phyloP scores from a whole-genome alignment of 2,329 filamentous ascomycete species.

The Calonectria montana region DNA sequence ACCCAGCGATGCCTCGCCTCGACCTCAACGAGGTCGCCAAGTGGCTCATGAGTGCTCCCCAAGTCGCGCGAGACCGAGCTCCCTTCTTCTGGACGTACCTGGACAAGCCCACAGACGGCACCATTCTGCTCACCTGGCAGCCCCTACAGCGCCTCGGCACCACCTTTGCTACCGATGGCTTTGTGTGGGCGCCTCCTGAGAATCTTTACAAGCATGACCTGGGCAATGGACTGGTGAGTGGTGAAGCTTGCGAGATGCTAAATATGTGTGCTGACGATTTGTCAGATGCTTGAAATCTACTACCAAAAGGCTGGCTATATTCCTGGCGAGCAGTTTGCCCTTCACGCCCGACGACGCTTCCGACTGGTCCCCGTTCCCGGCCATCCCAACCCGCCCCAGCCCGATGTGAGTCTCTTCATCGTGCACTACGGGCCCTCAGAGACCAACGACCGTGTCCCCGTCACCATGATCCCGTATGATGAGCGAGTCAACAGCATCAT shows the following conservation, averaged over 20 bases:
- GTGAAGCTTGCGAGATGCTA: not conserved
- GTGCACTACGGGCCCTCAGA: constrained; percentile 89
- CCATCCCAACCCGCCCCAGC: constrained; percentile 74
- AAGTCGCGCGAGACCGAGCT: constrained; percentile 84
- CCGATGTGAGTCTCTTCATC: constrained; percentile 88
- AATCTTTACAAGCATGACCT: constrained; percentile 79
- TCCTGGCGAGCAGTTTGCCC: constrained; percentile 78
- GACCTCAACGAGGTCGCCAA: constrained; percentile 82
- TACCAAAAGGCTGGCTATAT: constrained; percentile 85
- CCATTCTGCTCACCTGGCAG: constrained; percentile 90
- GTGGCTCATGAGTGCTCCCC: constrained; percentile 85
- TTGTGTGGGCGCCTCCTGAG: constrained; percentile 89
- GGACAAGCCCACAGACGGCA: constrained; percentile 83
- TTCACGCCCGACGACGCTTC: constrained; percentile 86
- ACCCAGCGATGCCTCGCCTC: constrained; percentile 78
- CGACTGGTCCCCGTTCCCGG: constrained; percentile 81
- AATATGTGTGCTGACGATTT: constrained; percentile 23
- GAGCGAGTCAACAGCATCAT: constrained; percentile 71
- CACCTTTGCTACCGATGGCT: constrained; percentile 90
- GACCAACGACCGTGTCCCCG: constrained; percentile 77
- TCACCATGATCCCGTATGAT: constrained; percentile 73
- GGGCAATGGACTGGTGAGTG: constrained; percentile 67
- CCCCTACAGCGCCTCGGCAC: constrained; percentile 76
- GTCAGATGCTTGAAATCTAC: constrained; percentile 87
- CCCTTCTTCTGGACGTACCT: constrained; percentile 96